phyloP scores from a whole-genome alignment of 106 monocot species.

The Dendrobium catenatum region DNA sequence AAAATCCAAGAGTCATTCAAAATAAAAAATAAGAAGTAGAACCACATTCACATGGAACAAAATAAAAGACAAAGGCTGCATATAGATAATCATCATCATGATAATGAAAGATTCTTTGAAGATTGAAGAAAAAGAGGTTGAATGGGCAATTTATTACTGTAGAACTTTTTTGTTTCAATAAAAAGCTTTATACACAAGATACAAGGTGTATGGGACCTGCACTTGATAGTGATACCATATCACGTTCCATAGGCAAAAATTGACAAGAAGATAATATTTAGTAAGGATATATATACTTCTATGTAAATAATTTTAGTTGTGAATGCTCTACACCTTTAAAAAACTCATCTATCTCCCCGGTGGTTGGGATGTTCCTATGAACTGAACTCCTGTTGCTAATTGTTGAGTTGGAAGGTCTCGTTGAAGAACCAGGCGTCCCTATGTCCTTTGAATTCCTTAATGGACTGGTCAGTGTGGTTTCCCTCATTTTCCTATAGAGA shows the following conservation, averaged over 20 bases:
- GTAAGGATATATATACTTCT: conserved; percentile 9
- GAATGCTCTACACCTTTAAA: conserved; percentile 5
- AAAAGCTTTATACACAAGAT: background rate
- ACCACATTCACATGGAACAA: too few species aligned
- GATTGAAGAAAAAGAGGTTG: background rate
- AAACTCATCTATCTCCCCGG: conserved; percentile 16
- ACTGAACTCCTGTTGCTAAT: background rate
- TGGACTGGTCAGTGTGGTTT: conserved; percentile 9
- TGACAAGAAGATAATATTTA: too few species aligned
- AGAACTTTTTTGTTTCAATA: background rate
- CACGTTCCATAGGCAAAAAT: too few species aligned
- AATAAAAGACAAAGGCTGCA: too few species aligned
- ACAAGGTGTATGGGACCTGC: background rate
- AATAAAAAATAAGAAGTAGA: too few species aligned
- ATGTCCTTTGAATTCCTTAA: conserved; percentile 5
- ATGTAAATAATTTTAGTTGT: conserved; percentile 12
- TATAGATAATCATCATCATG: background rate
- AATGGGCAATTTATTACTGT: conserved; percentile 4
- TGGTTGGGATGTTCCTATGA: conserved; percentile 2
- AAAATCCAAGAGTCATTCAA: too few species aligned
- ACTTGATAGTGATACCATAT: background rate
- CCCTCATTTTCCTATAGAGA: conserved; percentile 8
- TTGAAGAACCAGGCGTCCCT: conserved; percentile 13
- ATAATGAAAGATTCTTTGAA: background rate
- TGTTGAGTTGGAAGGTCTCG: background rate